Percentiles rank a stretch among this genome's conserved stretches.
Evolutionary conservation across 768 basidiomycete species (phyloP).

Genomic region (Suillus ampliporus): DNA sequence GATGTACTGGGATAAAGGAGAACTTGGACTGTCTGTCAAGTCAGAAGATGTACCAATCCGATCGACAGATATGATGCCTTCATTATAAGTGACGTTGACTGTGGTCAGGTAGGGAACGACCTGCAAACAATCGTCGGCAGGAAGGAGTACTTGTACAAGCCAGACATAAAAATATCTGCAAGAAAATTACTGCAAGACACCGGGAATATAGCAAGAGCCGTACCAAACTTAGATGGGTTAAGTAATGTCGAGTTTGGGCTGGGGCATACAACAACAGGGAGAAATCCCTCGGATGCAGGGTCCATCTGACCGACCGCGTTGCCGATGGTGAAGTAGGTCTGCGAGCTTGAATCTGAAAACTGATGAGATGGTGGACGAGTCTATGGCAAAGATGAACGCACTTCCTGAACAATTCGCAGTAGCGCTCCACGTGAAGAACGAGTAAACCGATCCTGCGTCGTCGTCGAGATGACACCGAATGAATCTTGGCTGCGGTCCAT

Average conservation of each 20-base stretch:
- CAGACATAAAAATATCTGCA: not conserved
- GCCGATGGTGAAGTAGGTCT: conserved; percentile 4
- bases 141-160: conserved; percentile 18
- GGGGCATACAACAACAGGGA: conserved; percentile 13
- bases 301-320: conserved; percentile 4
- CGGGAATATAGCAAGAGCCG: not conserved
- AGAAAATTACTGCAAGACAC: conserved; percentile 13
- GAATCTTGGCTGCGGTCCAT: not conserved
- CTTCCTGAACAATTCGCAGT: conserved; percentile 2
- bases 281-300: conserved; percentile 1
- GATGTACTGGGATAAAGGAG: not conserved
- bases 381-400: not conserved
- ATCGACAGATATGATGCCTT: not conserved
- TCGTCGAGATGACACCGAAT: not conserved
- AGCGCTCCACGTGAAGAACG: not conserved
- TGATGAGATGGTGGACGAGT: not conserved
- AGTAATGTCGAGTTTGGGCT: too few species aligned
- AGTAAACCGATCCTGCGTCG: not conserved
- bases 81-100: conserved; percentile 16
- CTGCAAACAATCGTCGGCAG: conserved; percentile 13
- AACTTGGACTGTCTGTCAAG: not conserved
- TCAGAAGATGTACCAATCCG: not conserved
- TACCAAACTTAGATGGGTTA: not conserved
- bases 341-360: not conserved
- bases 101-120: conserved; percentile 16